phyloP scores from a whole-genome alignment of 2,329 filamentous ascomycete species.

The Aspergillus udagawae region DNA sequence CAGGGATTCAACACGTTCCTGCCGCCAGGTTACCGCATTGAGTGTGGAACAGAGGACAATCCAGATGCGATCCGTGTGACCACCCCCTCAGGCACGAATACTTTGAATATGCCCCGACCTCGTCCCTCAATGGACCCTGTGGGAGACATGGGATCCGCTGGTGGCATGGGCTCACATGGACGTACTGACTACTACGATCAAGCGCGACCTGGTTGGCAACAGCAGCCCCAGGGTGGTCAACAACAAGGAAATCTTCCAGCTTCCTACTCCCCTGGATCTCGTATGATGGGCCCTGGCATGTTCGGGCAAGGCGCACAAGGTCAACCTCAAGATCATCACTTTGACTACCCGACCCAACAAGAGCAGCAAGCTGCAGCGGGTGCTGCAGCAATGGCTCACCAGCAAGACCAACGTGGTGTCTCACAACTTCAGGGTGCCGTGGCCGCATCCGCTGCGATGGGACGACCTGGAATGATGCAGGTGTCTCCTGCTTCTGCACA shows the following conservation, averaged over 20 bases:
- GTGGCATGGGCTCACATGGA: slow-evolving; percentile 27
- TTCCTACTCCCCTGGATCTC: slow-evolving; percentile 40
- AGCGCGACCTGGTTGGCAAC: slow-evolving; percentile 38
- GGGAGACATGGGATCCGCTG: slow-evolving; percentile 28
- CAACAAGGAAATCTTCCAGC: slow-evolving; percentile 29
- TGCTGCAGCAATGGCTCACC: slow-evolving; percentile 48
- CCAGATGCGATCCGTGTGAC: slow-evolving; percentile 96
- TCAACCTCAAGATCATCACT: slow-evolving; percentile 41
- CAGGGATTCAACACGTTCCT: slow-evolving; percentile 98
- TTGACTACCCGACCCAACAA: slow-evolving; percentile 40
- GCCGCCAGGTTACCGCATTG: slow-evolving; percentile 91
- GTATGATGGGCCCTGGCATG: slow-evolving; percentile 33
- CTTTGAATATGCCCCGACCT: slow-evolving; percentile 66
- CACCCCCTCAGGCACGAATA: slow-evolving; percentile 94
- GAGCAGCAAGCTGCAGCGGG: slow-evolving; percentile 46
- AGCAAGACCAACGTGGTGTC: slow-evolving; percentile 63
- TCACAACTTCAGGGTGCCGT: slow-evolving; percentile 64
- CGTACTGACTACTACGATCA: slow-evolving; percentile 41
- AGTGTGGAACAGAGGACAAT: slow-evolving; percentile 89
- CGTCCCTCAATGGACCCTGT: slow-evolving; percentile 34
- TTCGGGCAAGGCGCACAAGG: slow-evolving; percentile 34
- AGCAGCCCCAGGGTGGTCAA: slow-evolving; percentile 26
- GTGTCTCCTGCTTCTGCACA: slow-evolving; percentile 40
- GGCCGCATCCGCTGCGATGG: slow-evolving; percentile 49
- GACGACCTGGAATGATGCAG: slow-evolving; percentile 49